Evolutionary conservation across 768 basidiomycete genomes (phyloP), one percentile per base, ranked within the genome.

Genomic region (Boletus huronensis): DNA sequence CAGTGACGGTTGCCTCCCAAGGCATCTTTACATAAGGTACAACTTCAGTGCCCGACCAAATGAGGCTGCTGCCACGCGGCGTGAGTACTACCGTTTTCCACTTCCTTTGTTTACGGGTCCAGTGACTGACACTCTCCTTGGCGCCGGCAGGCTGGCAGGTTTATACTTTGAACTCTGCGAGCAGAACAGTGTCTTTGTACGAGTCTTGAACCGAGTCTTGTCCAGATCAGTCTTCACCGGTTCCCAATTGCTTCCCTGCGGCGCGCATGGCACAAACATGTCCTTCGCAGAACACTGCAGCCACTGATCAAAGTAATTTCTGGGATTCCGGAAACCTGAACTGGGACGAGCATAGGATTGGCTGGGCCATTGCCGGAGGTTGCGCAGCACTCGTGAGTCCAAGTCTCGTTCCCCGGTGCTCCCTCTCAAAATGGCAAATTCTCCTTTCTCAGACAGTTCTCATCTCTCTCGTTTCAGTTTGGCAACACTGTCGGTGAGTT

Each of bases 291-390:
- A 86, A 88, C 58, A 70, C 75, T 0, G 55, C 68, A 25, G 66
- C 55, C 1, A 63, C 81, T 25, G 86, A 89, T 68, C 83, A 89
- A 65, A 74, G 76, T 45, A 72, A 70, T 10, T 89, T 89, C 65
- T 89, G 86, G 87, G 72, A 72, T 61, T 59, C 73, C 0, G 73
- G 76, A 35, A 77, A 78, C 11, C 48, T 79, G 21, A 74, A 84
- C 62, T 87, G 84, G 85, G 78, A 82, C 57, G 61, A 71, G 14
- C 84, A 85, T 70, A 75, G 81, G 60, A 83, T 88, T 66, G 88
- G 88, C 47, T 90, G 88, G 88, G 77, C 84, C 10, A 75, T 90
- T 52, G 80, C 87, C 16, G 88, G 88, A 26, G 78, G 73, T 16
- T 85, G 82, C 60, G 71, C 88, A 3, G 66, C 70, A 38, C 39